Conservation (phyloP, 768 basidiomycete species). For the Lentinula detonsa region DNA sequence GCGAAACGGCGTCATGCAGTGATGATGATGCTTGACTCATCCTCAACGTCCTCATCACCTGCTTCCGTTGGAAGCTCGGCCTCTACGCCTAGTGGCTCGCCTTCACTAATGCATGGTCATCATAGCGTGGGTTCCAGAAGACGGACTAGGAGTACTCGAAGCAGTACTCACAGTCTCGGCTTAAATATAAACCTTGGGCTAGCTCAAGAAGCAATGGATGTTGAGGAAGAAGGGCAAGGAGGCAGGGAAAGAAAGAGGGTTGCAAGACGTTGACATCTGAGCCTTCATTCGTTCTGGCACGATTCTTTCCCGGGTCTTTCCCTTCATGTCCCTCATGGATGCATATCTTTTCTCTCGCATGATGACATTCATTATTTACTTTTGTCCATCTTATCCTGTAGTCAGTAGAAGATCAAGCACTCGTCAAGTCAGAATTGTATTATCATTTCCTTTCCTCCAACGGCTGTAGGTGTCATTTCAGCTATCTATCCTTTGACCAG, state of each 20-base stretch:
- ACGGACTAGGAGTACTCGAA: constrained; percentile 48
- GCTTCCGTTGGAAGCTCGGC: constrained; percentile 30
- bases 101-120: constrained; percentile 16
- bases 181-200: background rate
- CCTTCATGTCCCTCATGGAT: background rate
- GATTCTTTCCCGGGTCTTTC: background rate
- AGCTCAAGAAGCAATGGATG: constrained; percentile 56
- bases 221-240: constrained; percentile 57
- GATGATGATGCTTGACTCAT: constrained; percentile 70
- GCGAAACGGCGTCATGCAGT: constrained; percentile 73
- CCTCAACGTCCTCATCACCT: constrained; percentile 25
- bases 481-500: background rate
- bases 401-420: background rate
- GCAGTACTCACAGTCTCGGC: constrained; percentile 29
- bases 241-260: constrained; percentile 70
- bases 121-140: constrained; percentile 31
- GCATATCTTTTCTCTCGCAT: background rate
- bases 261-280: constrained; percentile 46
- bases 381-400: background rate
- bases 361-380: background rate
- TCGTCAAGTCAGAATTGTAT: background rate
- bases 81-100: constrained; percentile 23
- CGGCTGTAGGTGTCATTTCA: background rate
- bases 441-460: background rate
- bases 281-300: background rate